Conservation (phyloP, 2,329 filamentous ascomycete species). For the Alternaria dauci region DNA sequence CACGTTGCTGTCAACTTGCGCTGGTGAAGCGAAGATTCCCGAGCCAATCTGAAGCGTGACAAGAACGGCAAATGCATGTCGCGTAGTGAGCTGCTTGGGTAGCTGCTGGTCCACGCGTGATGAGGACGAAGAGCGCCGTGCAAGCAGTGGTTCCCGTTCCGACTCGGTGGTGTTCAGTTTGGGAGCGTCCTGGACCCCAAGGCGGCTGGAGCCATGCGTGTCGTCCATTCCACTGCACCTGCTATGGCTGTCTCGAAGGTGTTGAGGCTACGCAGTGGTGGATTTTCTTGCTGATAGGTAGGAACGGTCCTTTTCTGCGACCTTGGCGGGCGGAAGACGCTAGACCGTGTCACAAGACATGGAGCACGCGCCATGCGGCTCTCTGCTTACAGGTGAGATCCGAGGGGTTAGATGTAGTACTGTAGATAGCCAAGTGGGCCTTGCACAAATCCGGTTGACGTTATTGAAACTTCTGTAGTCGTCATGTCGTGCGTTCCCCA, state of each 20-base stretch:
- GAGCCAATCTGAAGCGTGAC: conserved; percentile 71
- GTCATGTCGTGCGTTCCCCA: not conserved
- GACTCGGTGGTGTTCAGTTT: conserved; percentile 31
- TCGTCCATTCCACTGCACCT: conserved; percentile 2
- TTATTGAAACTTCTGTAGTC: not conserved
- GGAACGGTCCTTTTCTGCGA: conserved; percentile 1
- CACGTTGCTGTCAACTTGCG: conserved; percentile 69
- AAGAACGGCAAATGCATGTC: conserved; percentile 64
- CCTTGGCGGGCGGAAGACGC: conserved; percentile 2
- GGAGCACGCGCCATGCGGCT: conserved; percentile 1
- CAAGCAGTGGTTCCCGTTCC: conserved; percentile 41
- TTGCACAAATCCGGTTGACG: not conserved
- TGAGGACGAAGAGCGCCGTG: conserved; percentile 23
- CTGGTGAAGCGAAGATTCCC: conserved; percentile 71
- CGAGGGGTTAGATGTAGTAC: not conserved
- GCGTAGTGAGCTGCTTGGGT: conserved; percentile 46
- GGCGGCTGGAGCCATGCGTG: not conserved
- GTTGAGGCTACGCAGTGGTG: not conserved
- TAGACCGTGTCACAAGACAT: conserved; percentile 7
- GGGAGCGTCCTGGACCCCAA: conserved; percentile 14
- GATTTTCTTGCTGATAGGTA: not conserved
- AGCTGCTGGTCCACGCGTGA: conserved; percentile 21
- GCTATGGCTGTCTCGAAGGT: not conserved
- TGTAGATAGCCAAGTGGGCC: not conserved
- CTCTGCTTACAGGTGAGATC: not conserved